phyloP scores from a whole-genome alignment of 2,329 filamentous ascomycete genomes.

The Aspergillus brunneoviolaceus region DNA sequence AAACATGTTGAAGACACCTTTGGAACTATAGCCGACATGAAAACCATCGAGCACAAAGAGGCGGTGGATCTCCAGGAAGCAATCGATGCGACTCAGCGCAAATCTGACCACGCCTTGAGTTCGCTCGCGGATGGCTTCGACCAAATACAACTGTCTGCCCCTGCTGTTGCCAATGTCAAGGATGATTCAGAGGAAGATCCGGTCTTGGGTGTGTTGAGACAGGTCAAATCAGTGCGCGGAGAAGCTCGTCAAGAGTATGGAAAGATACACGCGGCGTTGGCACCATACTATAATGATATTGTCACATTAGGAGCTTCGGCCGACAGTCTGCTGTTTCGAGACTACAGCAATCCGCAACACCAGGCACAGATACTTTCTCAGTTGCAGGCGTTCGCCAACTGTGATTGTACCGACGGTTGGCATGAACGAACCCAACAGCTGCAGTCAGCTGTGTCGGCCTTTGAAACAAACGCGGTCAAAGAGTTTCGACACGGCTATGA shows the following conservation, averaged over 20 bases:
- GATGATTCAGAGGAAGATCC: slow-evolving; percentile 58
- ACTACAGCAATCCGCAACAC: slow-evolving; percentile 82
- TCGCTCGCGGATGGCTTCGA: slow-evolving; percentile 72
- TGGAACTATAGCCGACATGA: slow-evolving; percentile 29
- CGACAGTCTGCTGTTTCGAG: slow-evolving; percentile 80
- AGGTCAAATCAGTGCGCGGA: slow-evolving; percentile 75
- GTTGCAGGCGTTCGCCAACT: slow-evolving; percentile 72
- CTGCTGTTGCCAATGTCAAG: slow-evolving; percentile 29
- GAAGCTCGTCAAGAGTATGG: slow-evolving; percentile 86
- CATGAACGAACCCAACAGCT: slow-evolving; percentile 69
- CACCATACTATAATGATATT: slow-evolving; percentile 85
- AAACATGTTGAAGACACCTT: slow-evolving; percentile 72
- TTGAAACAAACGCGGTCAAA: slow-evolving; percentile 83
- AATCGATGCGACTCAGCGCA: slow-evolving; percentile 10
- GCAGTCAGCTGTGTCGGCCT: slow-evolving; percentile 71
- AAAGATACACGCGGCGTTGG: slow-evolving; percentile 82
- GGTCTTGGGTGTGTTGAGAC: slow-evolving; percentile 68
- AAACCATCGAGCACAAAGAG: slow-evolving; percentile 30
- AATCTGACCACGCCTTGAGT: slow-evolving; percentile 23
- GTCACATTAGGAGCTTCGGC: slow-evolving; percentile 66
- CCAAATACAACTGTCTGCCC: slow-evolving; percentile 61
- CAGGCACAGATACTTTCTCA: slow-evolving; percentile 89
- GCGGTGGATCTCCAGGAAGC: slow-evolving; percentile 20
- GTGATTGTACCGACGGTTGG: slow-evolving; percentile 78
- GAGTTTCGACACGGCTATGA: slow-evolving; percentile 95